Base-by-base conservation (phyloP, 1,284 basidiomycete species). In the Naganishia sp. region DNA sequence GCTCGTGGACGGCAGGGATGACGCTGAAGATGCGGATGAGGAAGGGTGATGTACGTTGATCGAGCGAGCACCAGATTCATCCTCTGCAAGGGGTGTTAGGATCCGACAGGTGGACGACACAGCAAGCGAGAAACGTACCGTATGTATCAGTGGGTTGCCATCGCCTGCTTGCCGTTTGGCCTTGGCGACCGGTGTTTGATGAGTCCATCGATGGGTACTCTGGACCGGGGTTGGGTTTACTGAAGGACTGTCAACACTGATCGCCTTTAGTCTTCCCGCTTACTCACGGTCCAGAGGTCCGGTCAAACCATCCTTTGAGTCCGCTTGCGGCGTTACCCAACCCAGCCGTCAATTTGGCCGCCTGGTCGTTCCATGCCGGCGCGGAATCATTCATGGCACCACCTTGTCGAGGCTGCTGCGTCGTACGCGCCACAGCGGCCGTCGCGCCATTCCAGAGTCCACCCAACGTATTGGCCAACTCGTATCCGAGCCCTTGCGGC, bases 91-190 rank as follows among this genome's bases (percentile, higher is more conserved):
- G 11, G 31, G 31, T 23, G 16, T 25, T 28, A 39, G 15, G 33
- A 21, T 16, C 16, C 9, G 28, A 10, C 53, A 43, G 25, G 42
- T n/a, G 48, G n/a, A 18, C n/a, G 54, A 49, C 53, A 55, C 11
- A 61, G 55, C 39, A 25, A 48, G 43, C 42, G 16, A 4, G 2
- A 16, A 10, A 70, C 75, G 69, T 65, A 73, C 77, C 78, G 63
- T 71, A 79, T 9, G 72, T 64, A 65, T 80, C 78, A 0, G 73
- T 71, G 2, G 79, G 79, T 54, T 75, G 72, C 79, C 79, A 80
- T 49, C 77, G 31, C 18, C 48, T 61, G 57, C 43, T 21, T n/a
- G 57, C 11, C 6, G n/a, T n/a, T 28, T 33, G 36, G 15, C 33
- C 15, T 18, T 50, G 57, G 6, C 33, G 16, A 18, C 21, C 16